These are phyloP conservation scores for Erysimum cheiranthoides DNA, from an alignment of 345 rosid genomes.

Conservation along the genomic window DNA sequence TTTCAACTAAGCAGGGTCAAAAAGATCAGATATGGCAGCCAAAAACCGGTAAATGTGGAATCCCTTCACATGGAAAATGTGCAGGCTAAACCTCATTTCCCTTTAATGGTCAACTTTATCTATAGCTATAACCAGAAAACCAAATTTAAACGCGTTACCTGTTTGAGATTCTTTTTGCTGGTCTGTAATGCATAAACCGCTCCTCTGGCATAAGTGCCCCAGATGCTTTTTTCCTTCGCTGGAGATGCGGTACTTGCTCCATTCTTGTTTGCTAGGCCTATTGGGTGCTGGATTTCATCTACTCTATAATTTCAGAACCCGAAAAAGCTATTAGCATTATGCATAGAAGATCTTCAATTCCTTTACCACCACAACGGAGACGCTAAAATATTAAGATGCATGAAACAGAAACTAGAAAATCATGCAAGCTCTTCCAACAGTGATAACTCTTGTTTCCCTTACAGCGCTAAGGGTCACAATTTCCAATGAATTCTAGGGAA, in stretches of 20 bases:
- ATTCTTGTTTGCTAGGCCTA: slow-evolving; percentile 43
- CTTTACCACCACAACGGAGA: slow-evolving; percentile 11
- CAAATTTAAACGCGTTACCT: slow-evolving; percentile 51
- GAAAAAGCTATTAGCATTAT: slow-evolving; percentile 30
- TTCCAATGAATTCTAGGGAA: slow-evolving; percentile 16
- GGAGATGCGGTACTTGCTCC: slow-evolving; percentile 45
- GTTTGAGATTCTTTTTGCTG: slow-evolving; percentile 60
- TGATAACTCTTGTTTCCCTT: slow-evolving; percentile 29
- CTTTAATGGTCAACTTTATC: slow-evolving; percentile 21
- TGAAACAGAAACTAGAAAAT: slow-evolving; percentile 7
- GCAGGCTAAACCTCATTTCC: slow-evolving; percentile 23
- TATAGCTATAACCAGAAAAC: slow-evolving; percentile 17
- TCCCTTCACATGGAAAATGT: slow-evolving; percentile 9
- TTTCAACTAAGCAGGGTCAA: slow-evolving; percentile 24
- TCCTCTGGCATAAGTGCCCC: slow-evolving; percentile 96
- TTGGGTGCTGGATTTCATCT: slow-evolving; percentile 68
- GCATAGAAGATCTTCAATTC: slow-evolving; percentile 6
- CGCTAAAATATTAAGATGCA: slow-evolving; percentile 17
- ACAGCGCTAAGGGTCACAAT: slow-evolving; percentile 3
- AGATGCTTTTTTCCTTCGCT: slow-evolving; percentile 53
- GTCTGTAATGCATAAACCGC: slow-evolving; percentile 80
- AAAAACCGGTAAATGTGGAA: slow-evolving; percentile 20
- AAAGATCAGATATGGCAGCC: slow-evolving; percentile 26
- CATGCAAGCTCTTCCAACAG: slow-evolving; percentile 26
- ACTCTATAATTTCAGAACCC: slow-evolving; percentile 50